Conservation (phyloP, 164 flowering plant species). For the Liriodendron chinense region DNA sequence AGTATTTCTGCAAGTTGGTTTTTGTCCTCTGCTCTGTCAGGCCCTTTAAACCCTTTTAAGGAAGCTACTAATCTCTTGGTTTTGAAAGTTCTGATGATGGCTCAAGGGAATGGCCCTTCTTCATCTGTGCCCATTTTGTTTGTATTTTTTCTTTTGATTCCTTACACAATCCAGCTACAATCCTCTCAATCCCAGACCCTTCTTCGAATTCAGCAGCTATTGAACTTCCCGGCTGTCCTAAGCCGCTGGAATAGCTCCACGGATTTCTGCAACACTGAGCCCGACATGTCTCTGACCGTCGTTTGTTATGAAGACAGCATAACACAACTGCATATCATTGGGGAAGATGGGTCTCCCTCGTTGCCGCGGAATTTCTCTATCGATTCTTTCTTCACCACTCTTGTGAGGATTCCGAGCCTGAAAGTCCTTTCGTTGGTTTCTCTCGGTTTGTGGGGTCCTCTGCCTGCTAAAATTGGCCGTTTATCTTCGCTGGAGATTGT, state of each 20-base stretch:
- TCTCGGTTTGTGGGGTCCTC: constrained; percentile 86
- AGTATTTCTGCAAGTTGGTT: neutral
- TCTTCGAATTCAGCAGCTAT: constrained; percentile 48
- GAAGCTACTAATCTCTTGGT: neutral
- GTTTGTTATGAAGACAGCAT: constrained; percentile 81
- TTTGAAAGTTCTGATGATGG: constrained; percentile 9
- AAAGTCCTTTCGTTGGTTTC: constrained; percentile 87
- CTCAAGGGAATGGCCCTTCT: constrained; percentile 3
- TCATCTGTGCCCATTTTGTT: constrained; percentile 21
- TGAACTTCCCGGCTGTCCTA: constrained; percentile 57
- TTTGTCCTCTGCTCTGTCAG: neutral
- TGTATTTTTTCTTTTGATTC: constrained; percentile 21
- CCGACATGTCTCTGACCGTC: constrained; percentile 50
- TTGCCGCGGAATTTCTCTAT: constrained; percentile 70
- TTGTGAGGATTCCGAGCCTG: constrained; percentile 62
- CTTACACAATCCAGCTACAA: constrained; percentile 46
- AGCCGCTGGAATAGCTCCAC: constrained; percentile 61
- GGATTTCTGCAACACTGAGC: constrained; percentile 76
- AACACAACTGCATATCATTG: constrained; percentile 78
- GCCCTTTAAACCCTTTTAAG: neutral
- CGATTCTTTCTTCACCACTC: constrained; percentile 63
- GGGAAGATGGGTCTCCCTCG: constrained; percentile 39
- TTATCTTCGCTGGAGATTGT: constrained; percentile 78
- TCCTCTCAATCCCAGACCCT: constrained; percentile 72
- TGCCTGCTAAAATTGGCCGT: constrained; percentile 59